Evolutionary conservation across 495 filamentous ascomycete species (phyloP).

Genomic region (Penicilliopsis zonata): DNA sequence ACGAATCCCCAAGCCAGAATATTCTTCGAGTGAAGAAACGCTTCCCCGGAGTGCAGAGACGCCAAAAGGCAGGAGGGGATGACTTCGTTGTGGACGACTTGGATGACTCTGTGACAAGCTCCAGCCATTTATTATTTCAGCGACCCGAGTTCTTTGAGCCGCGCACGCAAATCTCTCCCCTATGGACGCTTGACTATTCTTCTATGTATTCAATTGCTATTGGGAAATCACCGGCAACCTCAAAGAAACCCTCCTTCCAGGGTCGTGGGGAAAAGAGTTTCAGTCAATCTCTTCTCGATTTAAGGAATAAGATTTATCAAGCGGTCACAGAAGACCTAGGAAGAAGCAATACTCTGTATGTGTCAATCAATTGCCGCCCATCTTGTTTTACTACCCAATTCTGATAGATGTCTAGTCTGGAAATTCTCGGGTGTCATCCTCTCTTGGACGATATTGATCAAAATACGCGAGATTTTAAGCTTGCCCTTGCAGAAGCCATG

Average conservation of each 20-base stretch:
- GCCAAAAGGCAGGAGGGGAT: conserved; percentile 4
- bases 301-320: conserved; percentile 5
- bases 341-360: conserved; percentile 15
- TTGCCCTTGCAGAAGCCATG: conserved; percentile 16
- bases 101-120: conserved; percentile 16
- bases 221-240: conserved; percentile 4
- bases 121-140: too few species aligned
- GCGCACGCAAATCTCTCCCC: conserved; percentile 5
- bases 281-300: conserved; percentile 5
- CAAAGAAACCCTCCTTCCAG: conserved; percentile 1
- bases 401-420: conserved; percentile 14
- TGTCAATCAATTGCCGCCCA: too few species aligned
- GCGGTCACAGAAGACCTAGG: background rate
- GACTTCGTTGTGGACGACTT: conserved; percentile 28
- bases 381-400: too few species aligned
- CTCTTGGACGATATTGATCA: conserved; percentile 24
- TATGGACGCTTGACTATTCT: conserved; percentile 22
- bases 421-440: conserved; percentile 13
- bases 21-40: conserved; percentile 14
- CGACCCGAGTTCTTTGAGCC: too few species aligned
- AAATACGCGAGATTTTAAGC: conserved; percentile 13
- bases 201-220: conserved; percentile 16
- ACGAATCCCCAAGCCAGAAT: conserved; percentile 4
- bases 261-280: conserved; percentile 6
- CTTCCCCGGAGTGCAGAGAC: conserved; percentile 4